Percentiles rank a stretch among this genome's conserved stretches.
phyloP scores from a whole-genome alignment of 2,329 filamentous ascomycete species.

The Trichoderma brevicompactum region DNA sequence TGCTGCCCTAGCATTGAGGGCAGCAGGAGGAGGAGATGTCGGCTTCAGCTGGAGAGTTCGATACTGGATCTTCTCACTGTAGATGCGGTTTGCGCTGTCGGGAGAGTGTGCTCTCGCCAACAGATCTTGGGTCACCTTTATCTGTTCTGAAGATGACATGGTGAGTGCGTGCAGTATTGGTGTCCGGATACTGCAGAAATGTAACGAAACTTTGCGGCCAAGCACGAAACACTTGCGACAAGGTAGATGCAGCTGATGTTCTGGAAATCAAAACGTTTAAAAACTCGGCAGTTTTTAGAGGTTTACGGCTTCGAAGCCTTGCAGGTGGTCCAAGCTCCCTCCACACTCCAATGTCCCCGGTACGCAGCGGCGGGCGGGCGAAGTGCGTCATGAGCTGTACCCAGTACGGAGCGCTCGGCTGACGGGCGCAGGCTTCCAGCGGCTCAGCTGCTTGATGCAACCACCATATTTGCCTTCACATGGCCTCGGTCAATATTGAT shows the following conservation, averaged over 20 bases:
- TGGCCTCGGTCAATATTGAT: constrained; percentile 19
- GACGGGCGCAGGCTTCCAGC: background rate
- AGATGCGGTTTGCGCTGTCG: constrained; percentile 71
- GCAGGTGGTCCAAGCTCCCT: constrained; percentile 35
- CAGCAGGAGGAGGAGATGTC: constrained; percentile 66
- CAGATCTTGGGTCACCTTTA: constrained; percentile 61
- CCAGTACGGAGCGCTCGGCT: background rate
- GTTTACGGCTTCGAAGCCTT: constrained; percentile 14
- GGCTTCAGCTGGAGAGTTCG: constrained; percentile 80
- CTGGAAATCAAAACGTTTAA: background rate
- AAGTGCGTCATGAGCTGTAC: background rate
- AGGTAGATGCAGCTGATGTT: background rate
- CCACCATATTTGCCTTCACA: constrained; percentile 16
- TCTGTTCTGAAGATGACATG: constrained; percentile 44
- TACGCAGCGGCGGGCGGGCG: background rate
- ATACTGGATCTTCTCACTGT: constrained; percentile 79
- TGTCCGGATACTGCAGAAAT: background rate
- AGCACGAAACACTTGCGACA: background rate
- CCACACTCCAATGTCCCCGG: background rate
- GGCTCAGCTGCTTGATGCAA: constrained; percentile 11
- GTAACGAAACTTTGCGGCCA: background rate
- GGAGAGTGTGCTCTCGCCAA: constrained; percentile 80
- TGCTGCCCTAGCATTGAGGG: constrained; percentile 59
- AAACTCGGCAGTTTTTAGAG: background rate
- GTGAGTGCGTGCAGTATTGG: background rate